Evolutionary conservation across 1,284 basidiomycete genomes (phyloP).

Genomic region (Cutaneotrichosporon cyanovorans): DNA sequence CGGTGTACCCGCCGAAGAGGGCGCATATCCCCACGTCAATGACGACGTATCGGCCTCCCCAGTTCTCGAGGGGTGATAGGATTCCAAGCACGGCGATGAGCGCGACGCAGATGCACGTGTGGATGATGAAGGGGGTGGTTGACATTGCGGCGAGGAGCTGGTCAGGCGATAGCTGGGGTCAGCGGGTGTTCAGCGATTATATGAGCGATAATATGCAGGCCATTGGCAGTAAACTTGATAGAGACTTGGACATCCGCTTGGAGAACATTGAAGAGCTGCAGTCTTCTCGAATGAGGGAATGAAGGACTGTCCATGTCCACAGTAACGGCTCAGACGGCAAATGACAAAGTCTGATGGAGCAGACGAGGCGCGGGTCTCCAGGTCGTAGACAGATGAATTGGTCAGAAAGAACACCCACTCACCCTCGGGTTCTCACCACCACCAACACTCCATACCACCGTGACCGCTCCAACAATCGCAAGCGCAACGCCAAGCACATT

Average conservation of each 20-base stretch:
- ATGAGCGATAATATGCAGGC: no score
- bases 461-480: conserved; percentile 75
- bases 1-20: conserved; percentile 63
- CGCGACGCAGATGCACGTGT: conserved; percentile 58
- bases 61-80: conserved; percentile 47
- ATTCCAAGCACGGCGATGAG: conserved; percentile 54
- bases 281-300: no score
- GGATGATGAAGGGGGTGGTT: conserved; percentile 65
- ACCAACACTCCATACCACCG: conserved; percentile 78
- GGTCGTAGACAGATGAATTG: no score
- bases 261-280: background rate
- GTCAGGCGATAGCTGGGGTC: conserved; percentile 52
- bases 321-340: no score
- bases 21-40: conserved; percentile 66
- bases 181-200: no score
- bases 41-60: conserved; percentile 63
- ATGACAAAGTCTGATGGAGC: no score
- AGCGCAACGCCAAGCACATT: conserved; percentile 83
- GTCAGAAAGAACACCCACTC: no score
- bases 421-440: conserved; percentile 58
- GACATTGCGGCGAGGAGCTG: conserved; percentile 63
- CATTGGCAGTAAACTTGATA: no score
- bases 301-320: no score
- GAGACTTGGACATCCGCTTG: no score
- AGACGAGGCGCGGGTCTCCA: no score